Conservation (phyloP, 2,329 filamentous ascomycete species). For the Diaporthe sp. region DNA sequence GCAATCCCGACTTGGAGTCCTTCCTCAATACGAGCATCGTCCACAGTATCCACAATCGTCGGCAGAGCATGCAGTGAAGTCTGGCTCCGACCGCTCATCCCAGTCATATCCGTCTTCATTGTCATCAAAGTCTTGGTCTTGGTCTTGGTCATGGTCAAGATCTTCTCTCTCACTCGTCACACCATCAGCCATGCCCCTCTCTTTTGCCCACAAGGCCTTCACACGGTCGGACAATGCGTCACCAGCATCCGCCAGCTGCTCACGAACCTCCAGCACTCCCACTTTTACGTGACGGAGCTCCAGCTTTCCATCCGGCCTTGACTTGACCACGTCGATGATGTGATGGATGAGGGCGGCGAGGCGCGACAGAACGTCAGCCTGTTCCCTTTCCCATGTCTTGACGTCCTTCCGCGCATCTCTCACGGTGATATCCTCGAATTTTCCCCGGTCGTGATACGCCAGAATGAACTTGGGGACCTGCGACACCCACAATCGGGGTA, state of each 20-base stretch:
- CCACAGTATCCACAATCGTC: conserved; percentile 41
- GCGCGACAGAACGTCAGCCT: conserved; percentile 43
- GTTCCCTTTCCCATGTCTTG: conserved; percentile 49
- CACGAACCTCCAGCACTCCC: conserved; percentile 39
- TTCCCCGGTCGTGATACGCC: conserved; percentile 29
- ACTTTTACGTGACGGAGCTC: conserved; percentile 39
- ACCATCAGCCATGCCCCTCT: not conserved
- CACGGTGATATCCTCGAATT: conserved; percentile 48
- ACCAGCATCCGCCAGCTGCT: conserved; percentile 37
- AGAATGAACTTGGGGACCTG: conserved; percentile 32
- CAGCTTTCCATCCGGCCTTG: conserved; percentile 35
- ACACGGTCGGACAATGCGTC: conserved; percentile 41
- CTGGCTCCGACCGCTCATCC: conserved; percentile 30
- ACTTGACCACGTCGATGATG: conserved; percentile 37
- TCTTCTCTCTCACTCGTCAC: not conserved
- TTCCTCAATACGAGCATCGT: conserved; percentile 36
- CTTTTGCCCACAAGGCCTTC: conserved; percentile 39
- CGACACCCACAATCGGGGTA: conserved; percentile 32
- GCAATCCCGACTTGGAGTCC: not conserved
- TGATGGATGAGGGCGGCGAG: conserved; percentile 44
- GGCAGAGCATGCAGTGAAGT: conserved; percentile 40
- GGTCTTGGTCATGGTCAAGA: not conserved
- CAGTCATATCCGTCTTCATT: conserved; percentile 16
- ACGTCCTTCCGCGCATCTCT: conserved; percentile 45
- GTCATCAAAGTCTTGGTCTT: not conserved